These are phyloP conservation scores for Grosmannia serpens DNA, from an alignment of 2,329 filamentous ascomycete genomes.

Conservation along the genomic window DNA sequence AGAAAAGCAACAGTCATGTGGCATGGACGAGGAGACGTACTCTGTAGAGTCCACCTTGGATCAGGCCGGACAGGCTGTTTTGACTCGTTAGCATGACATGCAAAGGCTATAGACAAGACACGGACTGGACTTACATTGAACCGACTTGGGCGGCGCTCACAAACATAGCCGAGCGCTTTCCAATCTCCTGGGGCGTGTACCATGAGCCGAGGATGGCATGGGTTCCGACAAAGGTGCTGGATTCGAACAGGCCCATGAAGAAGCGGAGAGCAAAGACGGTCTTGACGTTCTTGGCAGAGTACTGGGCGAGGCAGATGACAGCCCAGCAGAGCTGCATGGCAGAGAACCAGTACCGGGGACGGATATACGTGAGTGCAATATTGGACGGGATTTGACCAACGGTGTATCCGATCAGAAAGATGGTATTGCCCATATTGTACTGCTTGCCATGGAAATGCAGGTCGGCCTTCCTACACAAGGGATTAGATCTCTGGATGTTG, in stretches of 20 bases:
- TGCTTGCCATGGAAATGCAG: slow-evolving; percentile 3
- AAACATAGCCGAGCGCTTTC: slow-evolving; percentile 22
- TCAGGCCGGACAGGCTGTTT: neutral
- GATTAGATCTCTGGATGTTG: neutral
- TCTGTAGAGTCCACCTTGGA: neutral
- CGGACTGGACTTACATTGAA: neutral
- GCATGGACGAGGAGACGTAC: neutral
- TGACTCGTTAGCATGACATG: neutral
- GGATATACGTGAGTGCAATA: slow-evolving; percentile 21
- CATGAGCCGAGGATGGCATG: slow-evolving; percentile 36
- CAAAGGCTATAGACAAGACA: neutral
- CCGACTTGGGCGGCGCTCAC: neutral
- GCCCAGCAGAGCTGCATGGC: slow-evolving; percentile 1
- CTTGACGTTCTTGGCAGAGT: neutral
- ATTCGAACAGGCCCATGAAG: slow-evolving; percentile 28
- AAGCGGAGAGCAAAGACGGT: slow-evolving; percentile 15
- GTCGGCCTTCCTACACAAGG: slow-evolving; percentile 1
- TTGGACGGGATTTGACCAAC: slow-evolving; percentile 49
- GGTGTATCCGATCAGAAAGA: slow-evolving; percentile 31
- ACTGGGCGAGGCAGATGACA: neutral
- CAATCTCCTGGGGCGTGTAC: slow-evolving; percentile 37
- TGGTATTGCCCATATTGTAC: slow-evolving; percentile 2
- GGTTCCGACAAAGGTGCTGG: slow-evolving; percentile 26
- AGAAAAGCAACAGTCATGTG: neutral
- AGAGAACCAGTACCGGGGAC: slow-evolving; percentile 1